Conservation (phyloP, 208 protist genomes). For the Leishmania arabica region DNA sequence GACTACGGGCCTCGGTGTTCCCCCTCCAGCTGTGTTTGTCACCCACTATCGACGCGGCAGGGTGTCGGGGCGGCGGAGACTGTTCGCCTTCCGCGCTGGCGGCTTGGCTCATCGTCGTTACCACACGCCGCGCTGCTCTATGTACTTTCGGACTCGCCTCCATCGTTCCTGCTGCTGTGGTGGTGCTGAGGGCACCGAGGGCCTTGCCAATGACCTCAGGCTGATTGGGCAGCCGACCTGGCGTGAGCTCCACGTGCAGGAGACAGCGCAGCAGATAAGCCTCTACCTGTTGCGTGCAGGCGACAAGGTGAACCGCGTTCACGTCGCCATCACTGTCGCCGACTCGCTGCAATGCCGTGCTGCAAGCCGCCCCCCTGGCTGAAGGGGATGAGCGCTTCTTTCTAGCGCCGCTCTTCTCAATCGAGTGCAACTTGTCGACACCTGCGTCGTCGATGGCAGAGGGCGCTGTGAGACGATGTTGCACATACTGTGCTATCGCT, state of each 20-base stretch:
- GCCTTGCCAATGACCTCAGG: conserved; percentile 20
- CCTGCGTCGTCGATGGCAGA: not conserved
- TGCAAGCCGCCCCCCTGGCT: not conserved
- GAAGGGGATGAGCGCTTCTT: not conserved
- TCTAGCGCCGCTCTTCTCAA: not conserved
- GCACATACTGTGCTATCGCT: conserved; percentile 3
- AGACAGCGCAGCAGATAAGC: conserved; percentile 25
- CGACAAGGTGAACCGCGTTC: not conserved
- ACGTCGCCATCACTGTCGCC: not conserved
- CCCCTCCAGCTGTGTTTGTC: not conserved
- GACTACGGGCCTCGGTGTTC: not conserved
- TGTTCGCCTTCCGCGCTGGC: not conserved
- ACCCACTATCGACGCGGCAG: not conserved
- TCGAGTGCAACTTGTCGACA: not conserved
- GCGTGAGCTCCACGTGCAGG: conserved; percentile 15
- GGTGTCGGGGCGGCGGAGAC: conserved; percentile 13
- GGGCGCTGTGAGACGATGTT: not conserved
- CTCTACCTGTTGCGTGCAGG: conserved; percentile 3
- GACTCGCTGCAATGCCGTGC: not conserved
- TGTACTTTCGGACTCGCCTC: not conserved
- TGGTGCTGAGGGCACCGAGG: not conserved
- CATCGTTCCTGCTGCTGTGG: not conserved
- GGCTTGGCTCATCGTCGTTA: not conserved
- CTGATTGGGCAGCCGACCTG: conserved; percentile 11
- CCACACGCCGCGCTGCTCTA: not conserved